Percentiles rank a stretch among this genome's conserved stretches.
Evolutionary conservation across 2,329 filamentous ascomycete genomes (phyloP).

Genomic region (Xylariaceae sp.): DNA sequence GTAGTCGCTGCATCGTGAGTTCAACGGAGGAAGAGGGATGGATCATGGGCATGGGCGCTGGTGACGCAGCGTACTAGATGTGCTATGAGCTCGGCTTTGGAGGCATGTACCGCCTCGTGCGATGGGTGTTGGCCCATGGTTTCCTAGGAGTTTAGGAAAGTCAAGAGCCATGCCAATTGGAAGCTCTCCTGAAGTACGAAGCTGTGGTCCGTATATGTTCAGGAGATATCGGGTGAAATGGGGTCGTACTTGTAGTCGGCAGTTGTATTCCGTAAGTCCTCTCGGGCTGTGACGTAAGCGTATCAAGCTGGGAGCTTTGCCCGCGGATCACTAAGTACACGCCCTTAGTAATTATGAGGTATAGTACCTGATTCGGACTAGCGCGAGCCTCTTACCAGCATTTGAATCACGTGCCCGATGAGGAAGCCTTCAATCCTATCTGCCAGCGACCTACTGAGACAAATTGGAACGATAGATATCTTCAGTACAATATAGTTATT

Average conservation of each 20-base stretch:
- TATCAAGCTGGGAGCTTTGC: not conserved
- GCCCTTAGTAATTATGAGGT: not conserved
- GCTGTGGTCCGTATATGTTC: no score
- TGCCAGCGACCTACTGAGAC: no score
- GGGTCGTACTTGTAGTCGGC: not conserved
- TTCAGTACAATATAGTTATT: no score
- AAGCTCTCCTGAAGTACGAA: not conserved
- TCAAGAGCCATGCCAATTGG: conserved; percentile 25
- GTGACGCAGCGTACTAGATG: conserved; percentile 40
- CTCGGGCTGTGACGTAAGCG: not conserved
- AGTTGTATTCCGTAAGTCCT: not conserved
- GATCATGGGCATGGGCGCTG: conserved; percentile 27
- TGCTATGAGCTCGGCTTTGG: conserved; percentile 47
- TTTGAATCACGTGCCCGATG: no score
- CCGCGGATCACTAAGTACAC: not conserved
- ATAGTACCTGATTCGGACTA: not conserved
- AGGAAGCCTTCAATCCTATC: no score
- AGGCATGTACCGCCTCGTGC: conserved; percentile 39
- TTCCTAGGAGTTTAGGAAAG: conserved; percentile 5
- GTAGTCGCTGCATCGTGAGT: not conserved
- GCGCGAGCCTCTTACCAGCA: not conserved
- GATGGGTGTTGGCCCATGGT: conserved; percentile 51
- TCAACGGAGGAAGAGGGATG: not conserved
- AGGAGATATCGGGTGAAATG: not conserved
- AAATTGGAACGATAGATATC: no score